Percentiles rank a stretch among this genome's conserved stretches.
phyloP scores from a whole-genome alignment of 2,329 filamentous ascomycete genomes.

The Fusarium pilosicola region DNA sequence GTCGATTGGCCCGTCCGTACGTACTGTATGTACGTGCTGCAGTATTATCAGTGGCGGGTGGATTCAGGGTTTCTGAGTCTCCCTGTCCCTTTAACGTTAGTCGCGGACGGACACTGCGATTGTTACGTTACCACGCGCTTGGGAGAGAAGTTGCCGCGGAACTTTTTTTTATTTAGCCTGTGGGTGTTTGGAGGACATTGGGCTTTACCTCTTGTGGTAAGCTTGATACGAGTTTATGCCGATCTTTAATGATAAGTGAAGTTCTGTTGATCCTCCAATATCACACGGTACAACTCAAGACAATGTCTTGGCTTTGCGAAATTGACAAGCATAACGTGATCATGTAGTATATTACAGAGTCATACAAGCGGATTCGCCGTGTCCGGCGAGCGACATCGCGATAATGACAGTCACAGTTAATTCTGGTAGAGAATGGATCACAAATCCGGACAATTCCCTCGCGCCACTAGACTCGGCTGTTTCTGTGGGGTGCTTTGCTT shows the following conservation, averaged over 20 bases:
- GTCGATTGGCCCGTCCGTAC: not conserved
- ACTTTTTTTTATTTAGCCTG: not conserved
- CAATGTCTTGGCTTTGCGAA: not conserved
- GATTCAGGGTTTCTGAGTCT: not conserved
- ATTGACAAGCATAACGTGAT: not conserved
- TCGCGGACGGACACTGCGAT: not conserved
- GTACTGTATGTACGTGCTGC: not conserved
- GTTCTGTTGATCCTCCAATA: not conserved
- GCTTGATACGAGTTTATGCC: not conserved
- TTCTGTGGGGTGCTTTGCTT: constrained; percentile 26
- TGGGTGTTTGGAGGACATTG: not conserved
- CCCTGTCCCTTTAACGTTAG: not conserved
- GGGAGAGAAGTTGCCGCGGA: not conserved
- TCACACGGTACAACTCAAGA: not conserved
- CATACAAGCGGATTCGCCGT: constrained; percentile 8
- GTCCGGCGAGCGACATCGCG: constrained; percentile 11
- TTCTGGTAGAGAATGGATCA: not conserved
- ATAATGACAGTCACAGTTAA: not conserved
- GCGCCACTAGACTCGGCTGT: constrained; percentile 18
- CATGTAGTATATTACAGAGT: not conserved
- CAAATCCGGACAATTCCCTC: constrained; percentile 16
- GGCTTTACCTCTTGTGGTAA: not conserved
- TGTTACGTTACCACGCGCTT: constrained; percentile 27
- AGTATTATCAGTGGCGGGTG: constrained; percentile 5
- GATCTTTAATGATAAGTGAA: not conserved